phyloP scores from a whole-genome alignment of 441 rosid species.

The Gossypium gossypioides region DNA sequence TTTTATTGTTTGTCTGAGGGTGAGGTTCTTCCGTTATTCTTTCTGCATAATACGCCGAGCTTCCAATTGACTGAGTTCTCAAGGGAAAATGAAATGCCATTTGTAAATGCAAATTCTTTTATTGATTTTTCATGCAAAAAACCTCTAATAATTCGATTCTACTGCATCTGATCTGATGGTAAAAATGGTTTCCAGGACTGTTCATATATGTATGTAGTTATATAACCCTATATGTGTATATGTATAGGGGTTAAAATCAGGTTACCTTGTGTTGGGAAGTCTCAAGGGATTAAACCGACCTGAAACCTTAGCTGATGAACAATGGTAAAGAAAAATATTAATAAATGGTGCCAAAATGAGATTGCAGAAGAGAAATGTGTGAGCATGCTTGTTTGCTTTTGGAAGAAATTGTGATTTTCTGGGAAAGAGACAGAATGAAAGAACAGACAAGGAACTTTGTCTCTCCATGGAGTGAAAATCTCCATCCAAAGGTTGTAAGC shows the following conservation, averaged over 20 bases:
- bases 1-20: conserved; percentile 21
- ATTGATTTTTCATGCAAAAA: neutral
- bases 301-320: neutral
- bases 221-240: neutral
- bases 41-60: conserved; percentile 20
- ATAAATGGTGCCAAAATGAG: neutral
- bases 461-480: conserved; percentile 25
- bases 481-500: conserved; percentile 26
- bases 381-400: neutral
- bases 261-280: neutral
- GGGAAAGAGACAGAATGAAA: conserved; percentile 15
- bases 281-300: neutral
- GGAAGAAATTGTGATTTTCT: neutral
- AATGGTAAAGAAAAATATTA: neutral
- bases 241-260: neutral
- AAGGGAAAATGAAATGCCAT: conserved; percentile 23
- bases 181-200: neutral
- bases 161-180: neutral
- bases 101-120: neutral
- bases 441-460: conserved; percentile 13
- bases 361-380: neutral
- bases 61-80: conserved; percentile 21
- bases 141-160: neutral
- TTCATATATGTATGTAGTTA: neutral
- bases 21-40: conserved; percentile 37